These are phyloP conservation scores for Boletales sp. DNA, from an alignment of 768 basidiomycete species.

Conservation along the genomic window DNA sequence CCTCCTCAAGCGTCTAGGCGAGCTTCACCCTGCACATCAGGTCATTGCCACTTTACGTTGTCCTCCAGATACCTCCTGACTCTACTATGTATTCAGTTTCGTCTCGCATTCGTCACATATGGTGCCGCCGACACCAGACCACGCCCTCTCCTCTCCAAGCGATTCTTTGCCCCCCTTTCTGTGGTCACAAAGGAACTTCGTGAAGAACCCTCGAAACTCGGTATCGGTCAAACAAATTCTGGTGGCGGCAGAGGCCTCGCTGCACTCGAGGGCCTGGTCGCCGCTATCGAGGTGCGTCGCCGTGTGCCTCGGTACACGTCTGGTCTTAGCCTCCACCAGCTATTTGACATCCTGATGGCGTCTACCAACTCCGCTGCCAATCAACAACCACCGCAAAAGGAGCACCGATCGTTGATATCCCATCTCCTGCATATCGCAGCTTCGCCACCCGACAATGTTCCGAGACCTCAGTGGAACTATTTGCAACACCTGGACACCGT, in stretches of 20 bases:
- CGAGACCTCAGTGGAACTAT: constrained; percentile 54
- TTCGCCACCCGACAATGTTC: constrained; percentile 50
- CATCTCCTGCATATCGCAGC: constrained; percentile 65
- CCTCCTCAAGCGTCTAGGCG: constrained; percentile 50
- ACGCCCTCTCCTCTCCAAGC: constrained; percentile 51
- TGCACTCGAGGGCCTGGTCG: constrained; percentile 66
- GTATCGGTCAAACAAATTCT: constrained; percentile 53
- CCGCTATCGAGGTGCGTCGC: constrained; percentile 58
- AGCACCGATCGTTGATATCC: constrained; percentile 25
- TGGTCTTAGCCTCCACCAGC: constrained; percentile 33
- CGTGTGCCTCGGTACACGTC: neutral
- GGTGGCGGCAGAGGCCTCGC: constrained; percentile 55
- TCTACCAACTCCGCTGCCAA: constrained; percentile 11
- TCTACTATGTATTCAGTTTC: constrained; percentile 22
- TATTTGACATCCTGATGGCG: constrained; percentile 36
- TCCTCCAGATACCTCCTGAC: neutral
- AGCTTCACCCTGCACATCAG: constrained; percentile 37
- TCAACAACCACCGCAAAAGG: constrained; percentile 26
- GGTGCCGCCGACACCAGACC: constrained; percentile 55
- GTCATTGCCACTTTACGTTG: constrained; percentile 23
- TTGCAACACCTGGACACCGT: constrained; percentile 44
- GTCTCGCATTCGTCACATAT: constrained; percentile 60
- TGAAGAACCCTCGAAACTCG: constrained; percentile 45
- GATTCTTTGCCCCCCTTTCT: constrained; percentile 49
- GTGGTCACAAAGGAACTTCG: constrained; percentile 43